Evolutionary conservation across 2,329 filamentous ascomycete species (phyloP), one percentile per base, ranked within the genome.

Genomic region (Fusarium palustre): DNA sequence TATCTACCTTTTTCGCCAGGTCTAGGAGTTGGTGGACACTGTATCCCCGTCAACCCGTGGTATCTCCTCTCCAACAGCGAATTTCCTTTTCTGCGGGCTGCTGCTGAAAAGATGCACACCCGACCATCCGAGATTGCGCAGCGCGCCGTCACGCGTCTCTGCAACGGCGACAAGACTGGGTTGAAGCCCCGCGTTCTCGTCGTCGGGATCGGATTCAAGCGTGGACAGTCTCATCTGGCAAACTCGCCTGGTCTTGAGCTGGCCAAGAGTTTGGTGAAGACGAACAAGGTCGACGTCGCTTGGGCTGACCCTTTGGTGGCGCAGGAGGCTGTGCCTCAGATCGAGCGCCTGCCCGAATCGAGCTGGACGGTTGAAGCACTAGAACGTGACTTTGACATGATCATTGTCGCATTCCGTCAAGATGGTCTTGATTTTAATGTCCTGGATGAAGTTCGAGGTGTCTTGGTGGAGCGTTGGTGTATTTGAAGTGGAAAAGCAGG

Each of bases 1-100:
- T 87, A 85, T 66, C 79, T 82, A 64, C 80, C 85, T 0, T 83
- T 82, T 71, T 74, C 74, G 1, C 84, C 85, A 0, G 79, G 82
- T 2, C 74, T 85, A 1, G 85, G 85, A 12, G 85, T 87, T 7
- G 85, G 85, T 2, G 85, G 86, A 0, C 85, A 87, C 72, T 87
- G 85, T 65, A 87, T 87, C 59, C 85, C 85, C 0, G 80, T 87
- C 64, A 87, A 87, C 60, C 85, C 85, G 1, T 82, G 82, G 76
- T 87, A 87, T 66, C 76, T 87, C 20, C 76, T 87, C 12, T 80
- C 81, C 24, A 85, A 82, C 69, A 82, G 77, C 66, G 71, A 76
- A 6, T 81, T 86, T 47, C 85, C 85, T 5, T 73, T 87, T 0
- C 76, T 87, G 5, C 70, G 80, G 46, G 73, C 77, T 4, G 84